These are phyloP conservation scores for Linderina pennispora DNA, from an alignment of 192 early-diverging fungal genomes.

Conservation along the genomic window DNA sequence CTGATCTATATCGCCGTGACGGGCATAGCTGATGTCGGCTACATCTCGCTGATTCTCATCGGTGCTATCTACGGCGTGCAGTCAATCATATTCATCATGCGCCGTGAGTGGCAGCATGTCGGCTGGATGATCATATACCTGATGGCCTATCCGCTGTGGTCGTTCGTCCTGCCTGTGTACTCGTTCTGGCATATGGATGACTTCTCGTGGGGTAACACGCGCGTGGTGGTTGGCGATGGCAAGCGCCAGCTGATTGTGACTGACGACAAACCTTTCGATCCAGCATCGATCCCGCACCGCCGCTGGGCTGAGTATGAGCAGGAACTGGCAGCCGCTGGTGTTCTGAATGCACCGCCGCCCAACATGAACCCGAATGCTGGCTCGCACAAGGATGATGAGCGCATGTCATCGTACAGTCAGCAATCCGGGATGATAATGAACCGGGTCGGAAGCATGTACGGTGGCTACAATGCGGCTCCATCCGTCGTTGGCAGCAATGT, in stretches of 20 bases:
- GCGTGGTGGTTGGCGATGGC: slow-evolving; percentile 67
- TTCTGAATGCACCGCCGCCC: slow-evolving; percentile 33
- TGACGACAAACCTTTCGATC: slow-evolving; percentile 82
- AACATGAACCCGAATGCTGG: slow-evolving; percentile 46
- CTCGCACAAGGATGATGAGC: slow-evolving; percentile 15
- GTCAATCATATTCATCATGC: slow-evolving; percentile 73
- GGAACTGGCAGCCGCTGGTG: slow-evolving; percentile 43
- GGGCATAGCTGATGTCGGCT: slow-evolving; percentile 53
- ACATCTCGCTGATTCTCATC: slow-evolving; percentile 74
- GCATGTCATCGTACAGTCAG: slow-evolving; percentile 22
- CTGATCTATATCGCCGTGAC: slow-evolving; percentile 64
- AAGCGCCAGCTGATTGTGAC: slow-evolving; percentile 58
- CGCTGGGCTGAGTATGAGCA: slow-evolving; percentile 86
- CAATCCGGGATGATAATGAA: slow-evolving; percentile 16
- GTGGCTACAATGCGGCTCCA: neutral
- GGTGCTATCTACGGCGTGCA: slow-evolving; percentile 85
- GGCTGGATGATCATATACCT: slow-evolving; percentile 88
- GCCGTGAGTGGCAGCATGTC: slow-evolving; percentile 72
- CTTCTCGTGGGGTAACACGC: slow-evolving; percentile 98
- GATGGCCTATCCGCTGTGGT: slow-evolving; percentile 88
- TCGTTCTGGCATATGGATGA: slow-evolving; percentile 99
- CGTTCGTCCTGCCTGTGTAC: slow-evolving; percentile 88
- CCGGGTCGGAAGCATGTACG: slow-evolving; percentile 15
- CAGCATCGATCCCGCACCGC: slow-evolving; percentile 76
- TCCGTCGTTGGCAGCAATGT: slow-evolving; percentile 1